A percentile compares a stretch with the other conserved stretches of the same genome.
Evolutionary conservation across 2,329 filamentous ascomycete species (phyloP).

Genomic region (Sporothrix brunneoviolacea): DNA sequence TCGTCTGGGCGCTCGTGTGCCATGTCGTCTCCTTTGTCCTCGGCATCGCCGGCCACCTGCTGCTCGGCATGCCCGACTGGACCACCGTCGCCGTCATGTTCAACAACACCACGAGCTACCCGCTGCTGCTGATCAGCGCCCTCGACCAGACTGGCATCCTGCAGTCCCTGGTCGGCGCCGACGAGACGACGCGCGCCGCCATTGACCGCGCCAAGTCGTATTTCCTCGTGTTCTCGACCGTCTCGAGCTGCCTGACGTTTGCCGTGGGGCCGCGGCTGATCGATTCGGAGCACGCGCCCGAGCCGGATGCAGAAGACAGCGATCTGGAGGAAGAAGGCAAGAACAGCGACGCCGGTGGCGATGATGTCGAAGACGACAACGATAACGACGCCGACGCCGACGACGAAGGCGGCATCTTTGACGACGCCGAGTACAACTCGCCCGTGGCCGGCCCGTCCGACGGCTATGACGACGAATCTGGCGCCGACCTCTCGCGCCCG

Average conservation of each 20-base stretch:
- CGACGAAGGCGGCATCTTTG: background rate
- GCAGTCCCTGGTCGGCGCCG: constrained; percentile 34
- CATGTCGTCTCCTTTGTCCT: constrained; percentile 35
- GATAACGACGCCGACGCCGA: background rate
- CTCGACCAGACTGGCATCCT: constrained; percentile 49
- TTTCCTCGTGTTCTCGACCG: constrained; percentile 59
- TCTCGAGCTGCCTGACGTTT: constrained; percentile 58
- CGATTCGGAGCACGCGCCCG: constrained; percentile 35
- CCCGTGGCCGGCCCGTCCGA: background rate
- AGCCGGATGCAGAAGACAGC: constrained; percentile 22
- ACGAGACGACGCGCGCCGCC: constrained; percentile 35
- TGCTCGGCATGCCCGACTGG: constrained; percentile 39
- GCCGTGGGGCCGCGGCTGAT: constrained; percentile 55
- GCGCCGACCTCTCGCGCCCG: background rate
- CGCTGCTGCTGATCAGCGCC: constrained; percentile 37
- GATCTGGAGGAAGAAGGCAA: constrained; percentile 21
- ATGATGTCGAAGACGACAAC: background rate
- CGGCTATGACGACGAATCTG: background rate
- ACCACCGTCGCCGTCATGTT: constrained; percentile 39
- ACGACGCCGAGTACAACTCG: background rate
- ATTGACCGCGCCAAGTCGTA: constrained; percentile 57
- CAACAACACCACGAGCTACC: constrained; percentile 43
- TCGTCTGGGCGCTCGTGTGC: constrained; percentile 36
- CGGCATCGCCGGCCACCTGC: constrained; percentile 30
- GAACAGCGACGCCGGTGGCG: background rate